phyloP scores from a whole-genome alignment of 352 stramenopile species.

The Aphanomyces invadans region DNA sequence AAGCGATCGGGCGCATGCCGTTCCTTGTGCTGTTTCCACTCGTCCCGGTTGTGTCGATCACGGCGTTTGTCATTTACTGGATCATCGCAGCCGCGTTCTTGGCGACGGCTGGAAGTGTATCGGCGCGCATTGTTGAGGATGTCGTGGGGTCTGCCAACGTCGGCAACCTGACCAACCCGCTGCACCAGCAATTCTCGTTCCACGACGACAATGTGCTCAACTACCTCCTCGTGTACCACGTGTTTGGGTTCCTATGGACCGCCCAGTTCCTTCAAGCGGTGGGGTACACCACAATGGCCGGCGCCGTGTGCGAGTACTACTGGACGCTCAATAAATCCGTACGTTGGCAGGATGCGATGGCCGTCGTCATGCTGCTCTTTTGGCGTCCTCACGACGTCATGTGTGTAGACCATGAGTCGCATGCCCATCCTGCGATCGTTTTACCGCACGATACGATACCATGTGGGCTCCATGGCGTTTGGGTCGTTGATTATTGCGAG shows the following conservation, averaged over 20 bases:
- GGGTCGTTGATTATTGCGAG: conserved; percentile 81
- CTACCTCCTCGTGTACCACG: conserved; percentile 77
- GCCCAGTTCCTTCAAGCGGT: conserved; percentile 78
- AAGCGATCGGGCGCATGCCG: conserved; percentile 68
- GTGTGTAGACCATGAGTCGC: conserved; percentile 22
- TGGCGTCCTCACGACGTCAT: too few species aligned
- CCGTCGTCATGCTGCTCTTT: too few species aligned
- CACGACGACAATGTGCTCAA: conserved; percentile 57
- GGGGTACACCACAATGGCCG: conserved; percentile 64
- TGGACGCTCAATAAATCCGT: conserved; percentile 72
- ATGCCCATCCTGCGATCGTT: conserved; percentile 48
- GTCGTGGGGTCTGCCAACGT: conserved; percentile 19
- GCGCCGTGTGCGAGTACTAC: conserved; percentile 81
- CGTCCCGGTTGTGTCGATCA: conserved; percentile 53
- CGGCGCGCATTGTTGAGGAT: conserved; percentile 37
- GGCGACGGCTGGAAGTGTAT: conserved; percentile 51
- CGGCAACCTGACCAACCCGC: conserved; percentile 28
- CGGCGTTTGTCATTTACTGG: conserved; percentile 68
- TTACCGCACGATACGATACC: conserved; percentile 61
- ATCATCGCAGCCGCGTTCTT: conserved; percentile 70
- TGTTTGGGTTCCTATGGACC: conserved; percentile 80
- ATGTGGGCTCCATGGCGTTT: conserved; percentile 82
- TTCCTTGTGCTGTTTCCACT: conserved; percentile 71
- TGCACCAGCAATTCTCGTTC: conserved; percentile 32
- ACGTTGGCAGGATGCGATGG: too few species aligned